Evolutionary conservation across 2,329 filamentous ascomycete species (phyloP).

Genomic region (Trichophyton rubrum): DNA sequence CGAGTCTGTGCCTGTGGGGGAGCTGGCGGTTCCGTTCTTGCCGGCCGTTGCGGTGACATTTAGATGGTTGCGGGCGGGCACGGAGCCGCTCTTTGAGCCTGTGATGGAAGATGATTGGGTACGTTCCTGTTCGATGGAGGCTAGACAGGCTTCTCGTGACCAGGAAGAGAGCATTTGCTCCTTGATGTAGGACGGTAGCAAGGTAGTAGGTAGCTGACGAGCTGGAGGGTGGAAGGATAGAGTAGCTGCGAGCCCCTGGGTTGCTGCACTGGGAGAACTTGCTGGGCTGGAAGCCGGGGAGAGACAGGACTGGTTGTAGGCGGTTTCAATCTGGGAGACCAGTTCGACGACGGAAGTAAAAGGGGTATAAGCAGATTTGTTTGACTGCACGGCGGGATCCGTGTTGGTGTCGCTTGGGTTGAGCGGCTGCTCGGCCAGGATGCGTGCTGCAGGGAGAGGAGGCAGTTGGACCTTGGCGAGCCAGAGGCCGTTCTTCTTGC

Average conservation of each 20-base stretch:
- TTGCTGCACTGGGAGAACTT: constrained; percentile 51
- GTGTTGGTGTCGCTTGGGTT: constrained; percentile 21
- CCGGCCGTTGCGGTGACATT: constrained; percentile 18
- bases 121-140: constrained; percentile 51
- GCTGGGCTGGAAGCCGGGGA: constrained; percentile 60
- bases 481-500: constrained; percentile 67
- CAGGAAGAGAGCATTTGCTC: constrained; percentile 70
- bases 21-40: constrained; percentile 18
- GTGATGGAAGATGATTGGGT: constrained; percentile 62
- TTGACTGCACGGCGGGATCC: background rate
- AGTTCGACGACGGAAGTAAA: constrained; percentile 63
- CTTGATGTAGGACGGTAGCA: constrained; percentile 52
- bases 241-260: constrained; percentile 46
- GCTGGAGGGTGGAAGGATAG: background rate
- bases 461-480: constrained; percentile 61
- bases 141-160: constrained; percentile 62
- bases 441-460: constrained; percentile 45
- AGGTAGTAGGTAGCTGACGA: constrained; percentile 24
- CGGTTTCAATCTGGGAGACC: constrained; percentile 59
- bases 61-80: constrained; percentile 17
- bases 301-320: constrained; percentile 44
- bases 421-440: constrained; percentile 29
- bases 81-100: constrained; percentile 48
- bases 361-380: constrained; percentile 43
- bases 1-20: constrained; percentile 18